A percentile compares a stretch with the other conserved stretches of the same genome.
Evolutionary conservation across 2,329 filamentous ascomycete genomes (phyloP).

Genomic region (Tolypocladium cylindrosporum): DNA sequence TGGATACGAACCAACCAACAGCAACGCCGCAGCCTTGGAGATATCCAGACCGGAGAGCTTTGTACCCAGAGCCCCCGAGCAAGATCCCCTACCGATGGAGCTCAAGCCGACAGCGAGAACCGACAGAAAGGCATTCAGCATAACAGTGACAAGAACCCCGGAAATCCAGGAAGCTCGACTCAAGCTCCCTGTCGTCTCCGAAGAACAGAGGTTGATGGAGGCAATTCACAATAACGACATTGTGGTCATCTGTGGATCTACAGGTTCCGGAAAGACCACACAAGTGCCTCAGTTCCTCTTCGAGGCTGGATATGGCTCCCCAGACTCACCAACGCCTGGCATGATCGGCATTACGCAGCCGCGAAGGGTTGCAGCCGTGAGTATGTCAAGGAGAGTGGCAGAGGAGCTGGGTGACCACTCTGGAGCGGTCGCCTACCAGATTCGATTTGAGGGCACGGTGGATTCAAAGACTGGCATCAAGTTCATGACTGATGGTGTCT

Average conservation of each 20-base stretch:
- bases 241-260: conserved; percentile 87
- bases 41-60: conserved; percentile 54
- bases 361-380: conserved; percentile 86
- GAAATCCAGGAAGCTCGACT: conserved; percentile 72
- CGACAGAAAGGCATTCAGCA: conserved; percentile 64
- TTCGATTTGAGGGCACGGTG: conserved; percentile 84
- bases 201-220: conserved; percentile 98
- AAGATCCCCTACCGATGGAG: conserved; percentile 61
- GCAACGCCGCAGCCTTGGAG: conserved; percentile 30
- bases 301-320: conserved; percentile 82
- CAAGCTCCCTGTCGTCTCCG: conserved; percentile 79
- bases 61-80: conserved; percentile 54
- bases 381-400: conserved; percentile 87
- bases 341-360: conserved; percentile 95
- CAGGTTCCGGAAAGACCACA: conserved; percentile 95
- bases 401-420: conserved; percentile 73
- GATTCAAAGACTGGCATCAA: conserved; percentile 80
- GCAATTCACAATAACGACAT: conserved; percentile 86
- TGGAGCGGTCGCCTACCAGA: conserved; percentile 80
- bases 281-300: conserved; percentile 95
- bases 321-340: conserved; percentile 69
- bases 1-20: conserved; percentile 46
- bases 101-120: conserved; percentile 50
- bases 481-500: conserved; percentile 97
- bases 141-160: conserved; percentile 57